phyloP scores from a whole-genome alignment of 345 rosid species.

The Geranium brycei region DNA sequence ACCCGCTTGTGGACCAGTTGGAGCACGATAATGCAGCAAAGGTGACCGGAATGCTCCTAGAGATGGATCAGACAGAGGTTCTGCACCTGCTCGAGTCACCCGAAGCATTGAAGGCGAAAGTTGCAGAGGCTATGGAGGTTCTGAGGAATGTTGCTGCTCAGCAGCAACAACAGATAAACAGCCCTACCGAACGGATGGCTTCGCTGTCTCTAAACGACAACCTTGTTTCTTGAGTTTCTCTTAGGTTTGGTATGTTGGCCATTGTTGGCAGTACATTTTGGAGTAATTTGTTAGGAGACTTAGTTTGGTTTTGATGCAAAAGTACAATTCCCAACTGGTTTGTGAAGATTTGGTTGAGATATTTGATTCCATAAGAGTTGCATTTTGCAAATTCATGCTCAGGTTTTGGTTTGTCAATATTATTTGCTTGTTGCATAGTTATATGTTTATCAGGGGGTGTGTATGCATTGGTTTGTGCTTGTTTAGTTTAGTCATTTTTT shows the following conservation, averaged over 20 bases:
- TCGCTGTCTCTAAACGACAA: conserved; percentile 46
- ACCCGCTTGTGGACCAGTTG: conserved; percentile 58
- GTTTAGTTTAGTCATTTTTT: too few species aligned
- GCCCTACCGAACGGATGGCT: conserved; percentile 41
- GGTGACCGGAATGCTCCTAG: conserved; percentile 72
- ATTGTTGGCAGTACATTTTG: background rate
- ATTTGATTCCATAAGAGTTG: background rate
- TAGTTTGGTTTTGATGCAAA: background rate
- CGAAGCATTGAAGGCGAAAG: conserved; percentile 60
- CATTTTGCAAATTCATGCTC: background rate
- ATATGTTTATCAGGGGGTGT: too few species aligned
- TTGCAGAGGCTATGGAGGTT: conserved; percentile 61
- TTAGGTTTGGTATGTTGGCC: background rate
- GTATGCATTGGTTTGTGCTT: background rate
- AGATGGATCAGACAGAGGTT: conserved; percentile 73
- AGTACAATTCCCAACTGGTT: background rate
- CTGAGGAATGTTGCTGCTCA: conserved; percentile 46
- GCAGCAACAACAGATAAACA: conserved; percentile 27
- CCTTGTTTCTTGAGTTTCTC: conserved; percentile 23
- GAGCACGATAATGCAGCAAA: conserved; percentile 67
- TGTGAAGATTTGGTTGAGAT: background rate
- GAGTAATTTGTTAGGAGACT: background rate
- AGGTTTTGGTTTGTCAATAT: background rate
- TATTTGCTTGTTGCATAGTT: background rate
- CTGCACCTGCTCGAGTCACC: conserved; percentile 73